A percentile compares a stretch with the other conserved stretches of the same genome.
These are phyloP conservation scores for Kodamaea fukazawae DNA, from an alignment of 805 yeast species.

Conservation along the genomic window DNA sequence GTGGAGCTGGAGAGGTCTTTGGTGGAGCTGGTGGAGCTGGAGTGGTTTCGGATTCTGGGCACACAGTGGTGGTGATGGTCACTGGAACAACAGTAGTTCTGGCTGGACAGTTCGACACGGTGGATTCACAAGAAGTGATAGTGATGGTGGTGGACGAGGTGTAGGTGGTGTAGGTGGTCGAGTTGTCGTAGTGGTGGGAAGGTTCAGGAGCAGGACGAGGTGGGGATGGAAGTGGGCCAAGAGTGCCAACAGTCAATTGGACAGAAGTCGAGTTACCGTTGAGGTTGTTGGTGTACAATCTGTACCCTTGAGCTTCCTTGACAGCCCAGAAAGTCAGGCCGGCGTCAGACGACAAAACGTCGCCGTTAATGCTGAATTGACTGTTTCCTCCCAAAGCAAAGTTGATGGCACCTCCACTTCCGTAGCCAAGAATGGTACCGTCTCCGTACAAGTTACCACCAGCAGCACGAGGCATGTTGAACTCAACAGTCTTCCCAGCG, in stretches of 20 bases:
- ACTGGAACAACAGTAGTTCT: constrained; percentile 14
- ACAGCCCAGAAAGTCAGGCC: constrained; percentile 1
- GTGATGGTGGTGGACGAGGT: constrained; percentile 23
- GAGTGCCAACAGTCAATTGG: background rate
- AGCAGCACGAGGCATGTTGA: constrained; percentile 25
- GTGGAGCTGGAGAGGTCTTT: too few species aligned
- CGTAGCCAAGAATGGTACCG: constrained; percentile 14
- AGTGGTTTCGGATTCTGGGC: too few species aligned
- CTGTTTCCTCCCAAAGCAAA: constrained; percentile 6
- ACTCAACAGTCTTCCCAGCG: constrained; percentile 20
- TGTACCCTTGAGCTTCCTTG: too few species aligned
- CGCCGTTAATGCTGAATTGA: constrained; percentile 18
- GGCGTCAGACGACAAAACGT: constrained; percentile 5
- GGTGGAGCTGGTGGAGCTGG: too few species aligned
- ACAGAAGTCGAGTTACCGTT: background rate
- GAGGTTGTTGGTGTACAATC: background rate
- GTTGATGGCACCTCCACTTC: constrained; percentile 18
- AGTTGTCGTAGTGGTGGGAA: too few species aligned
- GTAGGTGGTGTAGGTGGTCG: constrained; percentile 7
- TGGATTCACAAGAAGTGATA: constrained; percentile 25
- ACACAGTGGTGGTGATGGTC: background rate
- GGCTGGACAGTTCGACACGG: constrained; percentile 26
- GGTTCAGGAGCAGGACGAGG: too few species aligned
- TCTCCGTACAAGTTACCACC: constrained; percentile 21
- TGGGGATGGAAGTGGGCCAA: too few species aligned